A percentile compares a stretch with the other conserved stretches of the same genome.
Conservation (phyloP, 768 basidiomycete species). For the Dioszegia aurantiaca region DNA sequence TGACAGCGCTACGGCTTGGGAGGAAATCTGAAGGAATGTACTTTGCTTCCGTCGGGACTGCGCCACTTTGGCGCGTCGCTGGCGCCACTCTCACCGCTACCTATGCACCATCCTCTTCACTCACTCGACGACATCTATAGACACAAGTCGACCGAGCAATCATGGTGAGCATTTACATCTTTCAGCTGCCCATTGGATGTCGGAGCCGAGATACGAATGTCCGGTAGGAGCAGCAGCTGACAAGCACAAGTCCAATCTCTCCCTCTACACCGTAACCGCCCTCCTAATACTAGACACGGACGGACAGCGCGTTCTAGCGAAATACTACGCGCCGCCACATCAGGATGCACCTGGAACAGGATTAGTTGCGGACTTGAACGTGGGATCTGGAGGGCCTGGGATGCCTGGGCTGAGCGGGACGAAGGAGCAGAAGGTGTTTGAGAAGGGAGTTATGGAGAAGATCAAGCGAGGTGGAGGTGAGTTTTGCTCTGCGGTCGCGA, state of each 20-base stretch:
- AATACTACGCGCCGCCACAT: conserved; percentile 83
- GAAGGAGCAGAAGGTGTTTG: conserved; percentile 93
- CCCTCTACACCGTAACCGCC: conserved; percentile 80
- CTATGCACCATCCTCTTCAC: not conserved
- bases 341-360: conserved; percentile 43
- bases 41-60: too few relatives aligned
- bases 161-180: conserved; percentile 7
- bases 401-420: conserved; percentile 55
- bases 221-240: too few relatives aligned
- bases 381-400: conserved; percentile 43
- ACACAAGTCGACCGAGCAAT: not conserved
- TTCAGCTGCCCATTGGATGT: too few relatives aligned
- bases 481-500: conserved; percentile 35
- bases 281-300: conserved; percentile 94
- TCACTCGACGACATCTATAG: not conserved
- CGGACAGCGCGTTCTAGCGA: conserved; percentile 88
- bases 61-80: not conserved
- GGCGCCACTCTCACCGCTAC: not conserved
- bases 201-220: too few relatives aligned
- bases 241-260: conserved; percentile 60
- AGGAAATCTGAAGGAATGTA: too few relatives aligned
- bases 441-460: conserved; percentile 93
- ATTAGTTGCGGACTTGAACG: conserved; percentile 36
- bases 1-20: too few relatives aligned
- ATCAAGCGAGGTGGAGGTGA: conserved; percentile 88